Evolutionary conservation across 352 stramenopile species (phyloP), one percentile per base, ranked within the genome.

Genomic region (Phytopythium mirpurense): DNA sequence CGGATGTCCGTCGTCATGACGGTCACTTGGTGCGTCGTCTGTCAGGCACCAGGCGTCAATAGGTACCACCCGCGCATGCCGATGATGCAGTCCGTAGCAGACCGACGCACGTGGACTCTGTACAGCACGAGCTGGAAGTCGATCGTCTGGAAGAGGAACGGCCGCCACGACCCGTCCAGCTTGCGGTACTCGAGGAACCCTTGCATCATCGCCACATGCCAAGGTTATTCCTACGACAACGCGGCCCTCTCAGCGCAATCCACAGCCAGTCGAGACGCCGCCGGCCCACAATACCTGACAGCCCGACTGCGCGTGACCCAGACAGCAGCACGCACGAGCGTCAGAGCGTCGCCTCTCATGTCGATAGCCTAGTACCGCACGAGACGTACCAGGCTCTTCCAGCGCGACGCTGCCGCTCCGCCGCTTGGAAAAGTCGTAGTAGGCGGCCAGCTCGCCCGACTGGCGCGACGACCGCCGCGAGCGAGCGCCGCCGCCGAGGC

Each of bases 141-240:
- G 35, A 73, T 70, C 4, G 77, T 90, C 66, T 90, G 79, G 59
- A 90, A 90, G 26, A 90, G 69, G 56, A 90, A 88, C 35, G 77
- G 71, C 9, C 78, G 73, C 79, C 79, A 90, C 26, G 72, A 76
- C 31, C 79, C 79, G 37, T 90, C 82, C 23, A 88, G 64, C 51
- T 79, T 83, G 42, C 69, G 65, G 56, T 90, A 88, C 43, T 90
- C 80, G 10, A 90, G 62, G 26, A 90, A 90, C 0, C 80, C 80
- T 61, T 41, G 8, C 40, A 8, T n/a, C 2, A 43, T 9, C 2
- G n/a, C n/a, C n/a, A n/a, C n/a, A n/a, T n/a, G n/a, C n/a, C n/a
- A n/a, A n/a, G n/a, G n/a, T n/a, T n/a, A n/a, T n/a, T n/a, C n/a
- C n/a, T n/a, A n/a, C n/a, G n/a, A n/a, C n/a, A n/a, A 44, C 38